phyloP scores from a whole-genome alignment of 352 stramenopile species.

The Phytophthora idaei region DNA sequence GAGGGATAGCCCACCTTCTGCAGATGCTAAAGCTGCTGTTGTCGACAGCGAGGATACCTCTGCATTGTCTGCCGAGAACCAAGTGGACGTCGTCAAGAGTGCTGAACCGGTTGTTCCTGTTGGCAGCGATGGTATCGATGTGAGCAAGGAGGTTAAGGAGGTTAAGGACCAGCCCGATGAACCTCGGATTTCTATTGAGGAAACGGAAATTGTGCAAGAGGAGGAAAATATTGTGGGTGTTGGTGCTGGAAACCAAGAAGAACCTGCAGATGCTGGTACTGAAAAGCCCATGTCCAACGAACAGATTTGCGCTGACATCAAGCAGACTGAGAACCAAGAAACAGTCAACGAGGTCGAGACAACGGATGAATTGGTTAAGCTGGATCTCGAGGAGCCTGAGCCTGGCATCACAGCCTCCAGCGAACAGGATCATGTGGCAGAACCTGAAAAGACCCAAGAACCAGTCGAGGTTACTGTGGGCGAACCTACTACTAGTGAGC shows the following conservation, averaged over 20 bases:
- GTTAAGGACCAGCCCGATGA: background rate
- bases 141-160: background rate
- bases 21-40: constrained; percentile 1
- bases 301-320: constrained; percentile 2
- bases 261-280: background rate
- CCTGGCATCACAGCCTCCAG: background rate
- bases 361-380: too few relatives aligned
- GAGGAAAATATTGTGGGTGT: background rate
- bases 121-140: background rate
- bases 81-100: background rate
- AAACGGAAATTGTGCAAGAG: background rate
- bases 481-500: background rate
- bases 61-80: background rate
- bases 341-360: background rate
- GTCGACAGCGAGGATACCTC: constrained; percentile 6
- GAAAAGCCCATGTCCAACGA: background rate
- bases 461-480: constrained; percentile 1
- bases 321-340: background rate
- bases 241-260: background rate
- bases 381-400: background rate
- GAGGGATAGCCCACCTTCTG: background rate
- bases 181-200: constrained; percentile 3
- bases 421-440: background rate
- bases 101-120: background rate
- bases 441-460: background rate